Base-by-base conservation (phyloP, 2,329 filamentous ascomycete species). In the Diaporthe velutina region DNA sequence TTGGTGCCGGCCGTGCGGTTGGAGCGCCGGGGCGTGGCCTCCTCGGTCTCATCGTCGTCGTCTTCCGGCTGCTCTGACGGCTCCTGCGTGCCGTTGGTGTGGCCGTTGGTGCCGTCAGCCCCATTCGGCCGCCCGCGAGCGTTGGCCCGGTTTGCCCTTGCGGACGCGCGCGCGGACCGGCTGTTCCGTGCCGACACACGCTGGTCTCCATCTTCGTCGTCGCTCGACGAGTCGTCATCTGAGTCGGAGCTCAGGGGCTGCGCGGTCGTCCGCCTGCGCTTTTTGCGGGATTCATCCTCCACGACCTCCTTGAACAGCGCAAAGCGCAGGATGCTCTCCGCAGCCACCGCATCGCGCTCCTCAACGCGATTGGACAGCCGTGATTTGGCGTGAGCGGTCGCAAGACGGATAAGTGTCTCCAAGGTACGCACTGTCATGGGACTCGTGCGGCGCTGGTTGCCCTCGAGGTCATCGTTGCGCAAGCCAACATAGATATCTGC, bases 231-330 rank as follows among this genome's bases (percentile, higher is more conserved):
- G 28, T 90, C 89, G 13, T 90, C 89, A 52, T 92, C 87, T 81
- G 80, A 92, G 82, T 89, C 90, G 71, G 86, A 87, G 73, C 90
- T 88, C 22, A 89, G 86, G 45, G 88, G 88, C 40, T 89, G 87
- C 8, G 74, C 73, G 6, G 90, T 93, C 40, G 73, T 76, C 79
- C 94, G 93, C 83, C 95, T 93, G 79, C 96, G 91, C 84, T 97
- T 93, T 88, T 96, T 97, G 79, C 92, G 90, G 74, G 95, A 94
- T 82, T 95, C 93, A 77, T 92, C 89, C 80, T 92, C 89, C 4
- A 98, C 89, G 0, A 99, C 93, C 85, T 99, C 97, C 83, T 98
- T 98, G 90, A 99, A 99, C 48, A 99, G 89, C 3, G 97, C 97
- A 81, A 98, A 99, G 25, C 97, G 91, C 42, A 99, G 86, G 78